These are phyloP conservation scores for Solanum lycopersicoides DNA, from an alignment of 257 asterid species.

Conservation along the genomic window DNA sequence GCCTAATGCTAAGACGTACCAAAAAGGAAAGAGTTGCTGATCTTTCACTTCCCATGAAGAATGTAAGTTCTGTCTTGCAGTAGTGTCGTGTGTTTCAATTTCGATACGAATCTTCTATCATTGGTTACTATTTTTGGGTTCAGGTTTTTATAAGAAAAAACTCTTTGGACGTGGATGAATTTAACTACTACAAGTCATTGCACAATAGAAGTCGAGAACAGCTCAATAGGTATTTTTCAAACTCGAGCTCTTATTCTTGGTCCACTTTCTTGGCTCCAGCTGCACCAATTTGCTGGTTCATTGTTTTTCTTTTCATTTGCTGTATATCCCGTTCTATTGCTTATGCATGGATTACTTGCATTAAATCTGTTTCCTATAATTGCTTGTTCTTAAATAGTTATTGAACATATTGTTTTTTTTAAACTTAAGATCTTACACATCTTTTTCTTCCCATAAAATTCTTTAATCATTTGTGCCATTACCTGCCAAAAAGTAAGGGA, in stretches of 20 bases:
- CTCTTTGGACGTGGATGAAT: constrained; percentile 57
- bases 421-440: background rate
- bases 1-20: constrained; percentile 70
- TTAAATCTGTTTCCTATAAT: background rate
- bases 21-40: constrained; percentile 93
- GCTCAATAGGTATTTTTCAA: constrained; percentile 43
- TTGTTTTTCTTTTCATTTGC: background rate
- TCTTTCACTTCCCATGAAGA: constrained; percentile 83
- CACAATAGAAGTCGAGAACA: constrained; percentile 46
- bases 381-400: background rate
- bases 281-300: background rate
- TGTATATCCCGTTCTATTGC: no score
- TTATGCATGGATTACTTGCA: no score
- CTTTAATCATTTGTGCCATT: background rate
- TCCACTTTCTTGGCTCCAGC: background rate
- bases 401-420: background rate
- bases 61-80: constrained; percentile 32
- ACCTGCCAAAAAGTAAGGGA: background rate
- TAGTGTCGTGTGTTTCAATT: background rate
- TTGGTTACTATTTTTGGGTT: background rate
- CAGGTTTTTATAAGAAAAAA: constrained; percentile 71
- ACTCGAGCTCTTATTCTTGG: background rate
- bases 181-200: constrained; percentile 30
- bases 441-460: background rate
- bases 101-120: background rate